A percentile compares a stretch with the other conserved stretches of the same genome.
phyloP scores from a whole-genome alignment of 306 rosid species.

The Macrotyloma uniflorum region DNA sequence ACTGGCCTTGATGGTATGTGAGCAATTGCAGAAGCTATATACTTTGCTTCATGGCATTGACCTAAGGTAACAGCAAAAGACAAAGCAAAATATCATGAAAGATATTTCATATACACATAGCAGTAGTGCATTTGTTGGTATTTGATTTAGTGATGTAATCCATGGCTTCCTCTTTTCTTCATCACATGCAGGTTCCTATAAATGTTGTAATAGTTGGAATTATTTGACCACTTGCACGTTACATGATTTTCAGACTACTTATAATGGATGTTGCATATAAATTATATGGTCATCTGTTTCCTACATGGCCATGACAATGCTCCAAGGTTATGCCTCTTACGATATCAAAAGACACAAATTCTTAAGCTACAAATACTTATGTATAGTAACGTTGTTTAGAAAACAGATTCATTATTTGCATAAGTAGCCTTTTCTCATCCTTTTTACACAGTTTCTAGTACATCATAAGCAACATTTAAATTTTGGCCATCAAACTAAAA shows the following conservation, averaged over 20 bases:
- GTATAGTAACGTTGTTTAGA: neutral
- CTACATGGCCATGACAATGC: slow-evolving; percentile 11
- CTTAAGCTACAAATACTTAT: slow-evolving; percentile 4
- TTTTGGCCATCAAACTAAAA: slow-evolving; percentile 6
- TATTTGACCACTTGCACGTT: slow-evolving; percentile 26
- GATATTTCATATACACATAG: slow-evolving; percentile 28
- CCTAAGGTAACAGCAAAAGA: slow-evolving; percentile 46
- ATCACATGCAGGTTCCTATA: slow-evolving; percentile 36
- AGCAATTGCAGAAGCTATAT: slow-evolving; percentile 25
- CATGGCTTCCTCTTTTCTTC: slow-evolving; percentile 1
- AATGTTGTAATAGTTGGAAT: slow-evolving; percentile 27
- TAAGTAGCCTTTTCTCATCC: neutral
- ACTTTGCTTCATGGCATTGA: slow-evolving; percentile 23
- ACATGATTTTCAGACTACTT: slow-evolving; percentile 26
- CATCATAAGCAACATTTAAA: neutral
- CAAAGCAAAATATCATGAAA: slow-evolving; percentile 43
- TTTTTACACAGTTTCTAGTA: neutral
- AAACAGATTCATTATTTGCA: neutral
- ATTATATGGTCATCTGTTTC: neutral
- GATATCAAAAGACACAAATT: neutral
- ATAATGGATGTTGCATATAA: neutral
- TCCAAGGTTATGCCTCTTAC: neutral
- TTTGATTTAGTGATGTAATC: slow-evolving; percentile 16
- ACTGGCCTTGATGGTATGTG: slow-evolving; percentile 27
- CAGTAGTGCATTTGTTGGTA: slow-evolving; percentile 33